These are phyloP conservation scores for Tolypocladium tundrense DNA, from an alignment of 2,329 filamentous ascomycete genomes.

Conservation along the genomic window DNA sequence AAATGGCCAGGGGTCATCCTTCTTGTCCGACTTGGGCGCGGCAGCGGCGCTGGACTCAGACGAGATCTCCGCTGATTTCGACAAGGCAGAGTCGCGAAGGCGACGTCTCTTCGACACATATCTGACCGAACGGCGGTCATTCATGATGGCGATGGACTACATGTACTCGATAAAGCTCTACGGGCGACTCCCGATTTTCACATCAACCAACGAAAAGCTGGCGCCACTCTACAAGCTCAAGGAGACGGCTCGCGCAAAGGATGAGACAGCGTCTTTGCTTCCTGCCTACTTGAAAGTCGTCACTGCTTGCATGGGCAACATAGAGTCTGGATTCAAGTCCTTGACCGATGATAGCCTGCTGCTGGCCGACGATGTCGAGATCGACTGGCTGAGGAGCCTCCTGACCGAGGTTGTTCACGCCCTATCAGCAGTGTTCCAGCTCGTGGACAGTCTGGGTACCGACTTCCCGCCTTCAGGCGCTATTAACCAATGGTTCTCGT, in stretches of 20 bases:
- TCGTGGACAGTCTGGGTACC: conserved; percentile 49
- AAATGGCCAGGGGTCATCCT: conserved; percentile 45
- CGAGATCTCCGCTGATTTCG: conserved; percentile 47
- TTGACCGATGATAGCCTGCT: conserved; percentile 39
- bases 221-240: conserved; percentile 20
- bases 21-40: conserved; percentile 43
- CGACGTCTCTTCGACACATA: conserved; percentile 62
- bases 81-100: conserved; percentile 50
- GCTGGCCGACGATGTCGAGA: conserved; percentile 41
- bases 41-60: conserved; percentile 39
- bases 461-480: conserved; percentile 47
- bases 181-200: conserved; percentile 24
- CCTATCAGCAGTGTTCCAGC: conserved; percentile 62
- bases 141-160: conserved; percentile 54
- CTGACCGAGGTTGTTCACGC: conserved; percentile 65
- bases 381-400: conserved; percentile 51
- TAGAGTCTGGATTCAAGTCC: conserved; percentile 37
- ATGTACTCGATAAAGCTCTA: conserved; percentile 38
- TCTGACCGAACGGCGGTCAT: conserved; percentile 59
- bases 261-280: conserved; percentile 33
- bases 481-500: conserved; percentile 62
- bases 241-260: conserved; percentile 12
- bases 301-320: conserved; percentile 36
- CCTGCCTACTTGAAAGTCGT: conserved; percentile 38
- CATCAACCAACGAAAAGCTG: conserved; percentile 14